These are phyloP conservation scores for Neurospora sp. DNA, from an alignment of 495 filamentous ascomycete genomes.

Conservation along the genomic window DNA sequence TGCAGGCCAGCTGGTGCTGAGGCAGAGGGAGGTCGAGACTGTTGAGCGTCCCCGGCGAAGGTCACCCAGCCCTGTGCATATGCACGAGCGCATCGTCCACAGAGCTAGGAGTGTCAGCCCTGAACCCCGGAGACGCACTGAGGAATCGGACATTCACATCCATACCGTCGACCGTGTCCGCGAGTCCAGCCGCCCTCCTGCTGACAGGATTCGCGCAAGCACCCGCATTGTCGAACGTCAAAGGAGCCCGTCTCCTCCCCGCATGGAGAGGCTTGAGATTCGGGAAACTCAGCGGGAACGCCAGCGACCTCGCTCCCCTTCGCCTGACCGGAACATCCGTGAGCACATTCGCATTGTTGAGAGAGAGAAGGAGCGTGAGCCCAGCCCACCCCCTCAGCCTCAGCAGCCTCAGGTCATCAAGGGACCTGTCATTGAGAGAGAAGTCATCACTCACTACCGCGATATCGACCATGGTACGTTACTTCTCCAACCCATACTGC, in stretches of 20 bases:
- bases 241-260: conserved; percentile 18
- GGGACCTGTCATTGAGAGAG: conserved; percentile 63
- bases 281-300: conserved; percentile 35
- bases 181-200: conserved; percentile 19
- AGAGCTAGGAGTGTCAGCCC: conserved; percentile 28
- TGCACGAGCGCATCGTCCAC: conserved; percentile 23
- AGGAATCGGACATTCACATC: conserved; percentile 20
- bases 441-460: conserved; percentile 76
- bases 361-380: conserved; percentile 32
- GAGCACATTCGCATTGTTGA: conserved; percentile 35
- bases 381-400: conserved; percentile 38
- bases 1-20: conserved; percentile 32
- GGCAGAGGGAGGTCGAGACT: conserved; percentile 35
- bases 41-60: conserved; percentile 28
- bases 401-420: conserved; percentile 46
- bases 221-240: conserved; percentile 16
- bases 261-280: conserved; percentile 19
- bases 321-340: conserved; percentile 21
- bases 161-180: conserved; percentile 16
- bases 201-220: conserved; percentile 18
- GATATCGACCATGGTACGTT: conserved; percentile 77
- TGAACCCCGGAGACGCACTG: conserved; percentile 10
- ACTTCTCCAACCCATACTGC: neutral
- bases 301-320: conserved; percentile 28
- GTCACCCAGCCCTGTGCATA: conserved; percentile 34